Evolutionary conservation across 192 early-diverging fungal genomes (phyloP).

Genomic region (Backusella tarrabulga): DNA sequence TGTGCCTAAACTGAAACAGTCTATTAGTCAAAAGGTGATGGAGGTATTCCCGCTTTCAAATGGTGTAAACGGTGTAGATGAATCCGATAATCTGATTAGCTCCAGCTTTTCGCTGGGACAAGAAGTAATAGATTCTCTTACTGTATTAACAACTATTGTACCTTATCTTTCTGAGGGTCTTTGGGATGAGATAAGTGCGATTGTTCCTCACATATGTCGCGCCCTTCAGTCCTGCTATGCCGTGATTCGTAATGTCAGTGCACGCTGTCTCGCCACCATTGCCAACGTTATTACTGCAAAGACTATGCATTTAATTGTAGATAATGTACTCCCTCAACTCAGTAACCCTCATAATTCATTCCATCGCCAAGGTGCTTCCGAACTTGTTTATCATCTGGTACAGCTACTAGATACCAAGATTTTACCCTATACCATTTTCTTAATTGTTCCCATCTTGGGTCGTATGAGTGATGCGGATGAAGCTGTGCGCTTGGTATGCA

Average conservation of each 20-base stretch:
- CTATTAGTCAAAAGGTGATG: constrained; percentile 46
- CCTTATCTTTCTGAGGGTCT: constrained; percentile 57
- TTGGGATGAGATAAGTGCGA: constrained; percentile 32
- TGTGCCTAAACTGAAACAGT: constrained; percentile 73
- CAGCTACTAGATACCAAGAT: constrained; percentile 75
- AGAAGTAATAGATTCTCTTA: constrained; percentile 75
- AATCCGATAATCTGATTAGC: constrained; percentile 24
- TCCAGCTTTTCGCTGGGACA: constrained; percentile 47
- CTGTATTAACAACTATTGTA: constrained; percentile 65
- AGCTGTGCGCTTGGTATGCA: constrained; percentile 82
- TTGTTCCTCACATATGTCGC: constrained; percentile 66
- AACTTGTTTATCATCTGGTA: constrained; percentile 79
- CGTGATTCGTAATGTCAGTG: constrained; percentile 75
- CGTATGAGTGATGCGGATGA: constrained; percentile 97
- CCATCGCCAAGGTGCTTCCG: constrained; percentile 86
- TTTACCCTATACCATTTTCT: constrained; percentile 95
- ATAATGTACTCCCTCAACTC: constrained; percentile 71
- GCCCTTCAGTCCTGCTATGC: constrained; percentile 67
- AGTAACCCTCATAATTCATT: constrained; percentile 65
- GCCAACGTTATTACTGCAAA: constrained; percentile 62
- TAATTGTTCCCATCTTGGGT: constrained; percentile 94
- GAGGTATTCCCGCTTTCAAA: constrained; percentile 36
- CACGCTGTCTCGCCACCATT: constrained; percentile 75
- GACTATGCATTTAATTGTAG: constrained; percentile 83
- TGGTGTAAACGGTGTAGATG: constrained; percentile 23